Evolutionary conservation across 129 eudicot genomes (phyloP).

Genomic region (sunflower (Helianthus annuus)): HanXRQr2.0-SUNRISE NC_035442.2:122439609-122440108

Average conservation of each 20-base stretch:
- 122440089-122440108: conserved; percentile 47
- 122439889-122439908: conserved; percentile 50
- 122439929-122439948: conserved; percentile 48
- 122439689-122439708: conserved; percentile 27
- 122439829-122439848: conserved; percentile 52
- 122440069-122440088: conserved; percentile 52
- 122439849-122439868: conserved; percentile 44
- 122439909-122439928: conserved; percentile 42
- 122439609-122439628: conserved; percentile 66
- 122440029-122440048: conserved; percentile 47
- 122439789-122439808: conserved; percentile 43
- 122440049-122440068: conserved; percentile 44
- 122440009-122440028: conserved; percentile 50
- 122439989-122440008: conserved; percentile 49
- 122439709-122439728: conserved; percentile 44
- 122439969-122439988: conserved; percentile 52
- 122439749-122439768: conserved; percentile 53
- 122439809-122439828: conserved; percentile 56
- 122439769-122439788: conserved; percentile 33
- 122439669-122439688: conserved; percentile 43
- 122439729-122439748: conserved; percentile 41
- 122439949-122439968: conserved; percentile 51
- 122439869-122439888: conserved; percentile 43
- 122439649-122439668: conserved; percentile 42
- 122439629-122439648: conserved; percentile 49